Conservation (phyloP, 2,329 filamentous ascomycete genomes). For the Pseudopithomyces maydicus region DNA sequence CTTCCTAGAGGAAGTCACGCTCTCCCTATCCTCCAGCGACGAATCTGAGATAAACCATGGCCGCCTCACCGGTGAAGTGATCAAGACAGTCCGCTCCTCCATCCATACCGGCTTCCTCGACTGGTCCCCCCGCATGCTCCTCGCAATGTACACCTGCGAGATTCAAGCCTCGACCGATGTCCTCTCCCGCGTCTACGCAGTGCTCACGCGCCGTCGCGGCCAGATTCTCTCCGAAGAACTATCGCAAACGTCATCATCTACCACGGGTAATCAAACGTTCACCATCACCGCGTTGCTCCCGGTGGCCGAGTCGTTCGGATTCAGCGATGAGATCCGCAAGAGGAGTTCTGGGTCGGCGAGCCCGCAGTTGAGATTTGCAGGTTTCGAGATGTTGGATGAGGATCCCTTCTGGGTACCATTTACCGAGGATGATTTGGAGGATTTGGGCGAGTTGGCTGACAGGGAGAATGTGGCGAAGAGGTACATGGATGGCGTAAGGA, state of each 20-base stretch:
- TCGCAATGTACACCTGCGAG: constrained; percentile 97
- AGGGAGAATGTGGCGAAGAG: constrained; percentile 93
- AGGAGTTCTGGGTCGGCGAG: constrained; percentile 87
- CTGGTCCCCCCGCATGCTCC: constrained; percentile 92
- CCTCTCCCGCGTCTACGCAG: constrained; percentile 91
- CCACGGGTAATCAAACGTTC: constrained; percentile 91
- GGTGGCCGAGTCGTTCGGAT: constrained; percentile 94
- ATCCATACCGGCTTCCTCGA: constrained; percentile 88
- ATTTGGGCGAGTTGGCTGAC: constrained; percentile 91
- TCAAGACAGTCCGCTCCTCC: constrained; percentile 84
- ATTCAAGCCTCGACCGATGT: constrained; percentile 97
- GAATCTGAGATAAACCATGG: constrained; percentile 64
- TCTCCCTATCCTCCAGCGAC: constrained; percentile 60
- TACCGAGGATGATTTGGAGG: constrained; percentile 95
- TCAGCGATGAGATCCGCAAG: constrained; percentile 95
- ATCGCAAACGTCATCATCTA: constrained; percentile 94
- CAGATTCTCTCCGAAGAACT: constrained; percentile 88
- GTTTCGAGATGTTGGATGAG: constrained; percentile 90
- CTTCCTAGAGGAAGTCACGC: constrained; percentile 78
- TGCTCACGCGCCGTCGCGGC: constrained; percentile 92
- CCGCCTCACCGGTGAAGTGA: constrained; percentile 88
- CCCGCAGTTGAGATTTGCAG: constrained; percentile 90
- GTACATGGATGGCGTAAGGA: constrained; percentile 89
- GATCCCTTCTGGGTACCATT: constrained; percentile 98
- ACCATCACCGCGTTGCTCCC: constrained; percentile 87